phyloP scores from a whole-genome alignment of 2,329 filamentous ascomycete genomes.

The Pseudocercospora fijiensis region DNA sequence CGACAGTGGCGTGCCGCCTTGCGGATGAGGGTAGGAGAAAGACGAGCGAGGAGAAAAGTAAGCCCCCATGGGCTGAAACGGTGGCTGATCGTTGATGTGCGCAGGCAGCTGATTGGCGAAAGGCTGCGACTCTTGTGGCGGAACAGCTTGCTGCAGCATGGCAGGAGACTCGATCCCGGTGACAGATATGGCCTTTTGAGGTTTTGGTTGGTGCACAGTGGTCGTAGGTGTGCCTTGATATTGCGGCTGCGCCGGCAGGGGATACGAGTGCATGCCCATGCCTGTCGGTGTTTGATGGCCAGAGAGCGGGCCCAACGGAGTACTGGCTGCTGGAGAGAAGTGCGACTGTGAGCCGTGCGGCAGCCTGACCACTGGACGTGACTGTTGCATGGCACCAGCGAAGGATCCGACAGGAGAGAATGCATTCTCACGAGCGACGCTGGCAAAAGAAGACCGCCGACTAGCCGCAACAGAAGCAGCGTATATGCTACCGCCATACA shows the following conservation, averaged over 20 bases:
- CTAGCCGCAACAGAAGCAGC: slow-evolving; percentile 86
- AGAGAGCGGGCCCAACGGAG: slow-evolving; percentile 37
- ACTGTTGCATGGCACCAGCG: slow-evolving; percentile 53
- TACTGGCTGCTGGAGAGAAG: slow-evolving; percentile 34
- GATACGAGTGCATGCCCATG: slow-evolving; percentile 54
- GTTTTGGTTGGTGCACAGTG: slow-evolving; percentile 90
- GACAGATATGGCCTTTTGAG: slow-evolving; percentile 90
- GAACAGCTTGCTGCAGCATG: slow-evolving; percentile 53
- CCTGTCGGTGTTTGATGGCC: slow-evolving; percentile 48
- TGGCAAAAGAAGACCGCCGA: slow-evolving; percentile 75
- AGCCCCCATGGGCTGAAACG: slow-evolving; percentile 47
- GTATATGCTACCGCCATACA: slow-evolving; percentile 78
- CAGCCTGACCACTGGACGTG: slow-evolving; percentile 77
- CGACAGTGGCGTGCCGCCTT: slow-evolving; percentile 77
- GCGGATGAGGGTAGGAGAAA: slow-evolving; percentile 66
- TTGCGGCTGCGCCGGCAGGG: slow-evolving; percentile 55
- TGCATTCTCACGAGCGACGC: slow-evolving; percentile 68
- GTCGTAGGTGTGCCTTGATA: slow-evolving; percentile 63
- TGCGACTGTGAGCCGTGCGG: slow-evolving; percentile 59
- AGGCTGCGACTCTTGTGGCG: slow-evolving; percentile 67
- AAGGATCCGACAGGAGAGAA: slow-evolving; percentile 77
- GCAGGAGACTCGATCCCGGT: slow-evolving; percentile 87
- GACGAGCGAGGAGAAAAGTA: slow-evolving; percentile 52
- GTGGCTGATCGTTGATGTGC: slow-evolving; percentile 61
- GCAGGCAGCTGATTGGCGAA: slow-evolving; percentile 94